Evolutionary conservation across 208 protist genomes (phyloP).

Genomic region (Trypanosoma theileri): DNA sequence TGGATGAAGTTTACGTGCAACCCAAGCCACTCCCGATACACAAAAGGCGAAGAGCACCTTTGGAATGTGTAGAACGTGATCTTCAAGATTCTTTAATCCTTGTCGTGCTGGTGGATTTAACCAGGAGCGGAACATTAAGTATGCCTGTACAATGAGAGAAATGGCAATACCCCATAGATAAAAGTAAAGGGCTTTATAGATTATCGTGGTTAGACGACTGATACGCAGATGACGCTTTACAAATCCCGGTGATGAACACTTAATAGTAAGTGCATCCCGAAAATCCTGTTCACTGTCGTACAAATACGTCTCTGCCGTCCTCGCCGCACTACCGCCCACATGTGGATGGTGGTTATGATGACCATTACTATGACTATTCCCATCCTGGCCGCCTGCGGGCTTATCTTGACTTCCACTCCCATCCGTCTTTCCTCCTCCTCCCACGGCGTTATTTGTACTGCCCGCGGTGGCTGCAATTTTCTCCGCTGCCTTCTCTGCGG

Average conservation of each 20-base stretch:
- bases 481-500: constrained; percentile 34
- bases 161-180: constrained; percentile 82
- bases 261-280: constrained; percentile 79
- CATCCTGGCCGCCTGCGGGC: too few relatives aligned
- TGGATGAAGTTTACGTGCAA: constrained; percentile 54
- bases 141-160: constrained; percentile 75
- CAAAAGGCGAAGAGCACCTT: constrained; percentile 66
- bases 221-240: constrained; percentile 67
- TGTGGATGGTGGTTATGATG: constrained; percentile 4
- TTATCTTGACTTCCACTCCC: not conserved
- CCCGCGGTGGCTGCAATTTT: constrained; percentile 14
- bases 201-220: constrained; percentile 45
- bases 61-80: constrained; percentile 80
- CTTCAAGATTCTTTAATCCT: constrained; percentile 78
- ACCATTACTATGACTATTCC: constrained; percentile 3
- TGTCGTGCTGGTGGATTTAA: constrained; percentile 80
- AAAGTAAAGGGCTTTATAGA: constrained; percentile 84
- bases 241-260: constrained; percentile 81
- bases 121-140: constrained; percentile 82
- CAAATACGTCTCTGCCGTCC: constrained; percentile 21
- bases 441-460: constrained; percentile 5
- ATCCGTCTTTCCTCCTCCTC: not conserved
- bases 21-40: constrained; percentile 58
- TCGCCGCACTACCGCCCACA: constrained; percentile 24
- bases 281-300: constrained; percentile 79